A percentile compares a stretch with the other conserved stretches of the same genome.
phyloP scores from a whole-genome alignment of 768 basidiomycete genomes.

The Tylopilus cervinicoccineus region DNA sequence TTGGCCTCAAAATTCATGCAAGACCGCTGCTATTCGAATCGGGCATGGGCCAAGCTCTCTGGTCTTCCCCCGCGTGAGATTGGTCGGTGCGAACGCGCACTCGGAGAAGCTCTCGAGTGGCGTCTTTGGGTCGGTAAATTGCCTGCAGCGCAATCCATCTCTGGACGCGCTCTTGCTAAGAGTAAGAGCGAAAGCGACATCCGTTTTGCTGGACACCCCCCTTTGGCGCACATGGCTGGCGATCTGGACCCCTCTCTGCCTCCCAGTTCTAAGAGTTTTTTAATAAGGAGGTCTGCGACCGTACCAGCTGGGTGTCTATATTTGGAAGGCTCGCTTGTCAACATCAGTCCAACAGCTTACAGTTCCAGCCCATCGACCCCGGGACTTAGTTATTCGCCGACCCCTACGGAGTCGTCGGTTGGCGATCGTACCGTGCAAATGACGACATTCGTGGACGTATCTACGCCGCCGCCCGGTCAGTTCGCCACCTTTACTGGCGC shows the following conservation, averaged over 20 bases:
- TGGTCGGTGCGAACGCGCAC: conserved; percentile 81
- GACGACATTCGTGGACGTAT: conserved; percentile 46
- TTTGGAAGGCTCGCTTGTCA: conserved; percentile 10
- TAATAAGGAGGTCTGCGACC: conserved; percentile 41
- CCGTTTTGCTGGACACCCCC: conserved; percentile 11
- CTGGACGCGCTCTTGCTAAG: conserved; percentile 41
- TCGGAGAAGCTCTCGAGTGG: conserved; percentile 85
- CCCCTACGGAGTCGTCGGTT: conserved; percentile 54
- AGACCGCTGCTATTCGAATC: conserved; percentile 90
- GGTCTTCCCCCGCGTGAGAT: conserved; percentile 85
- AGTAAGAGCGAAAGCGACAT: conserved; percentile 48
- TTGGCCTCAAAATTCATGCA: conserved; percentile 91
- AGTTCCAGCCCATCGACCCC: conserved; percentile 49
- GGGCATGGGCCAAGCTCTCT: conserved; percentile 93
- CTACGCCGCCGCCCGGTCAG: conserved; percentile 33
- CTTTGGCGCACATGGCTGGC: neutral
- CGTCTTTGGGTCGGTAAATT: conserved; percentile 89
- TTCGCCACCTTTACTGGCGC: conserved; percentile 32
- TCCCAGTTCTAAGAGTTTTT: conserved; percentile 12
- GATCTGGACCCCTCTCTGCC: conserved; percentile 6
- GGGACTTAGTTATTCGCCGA: conserved; percentile 54
- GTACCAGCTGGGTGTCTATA: conserved; percentile 36
- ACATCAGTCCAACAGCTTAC: conserved; percentile 25
- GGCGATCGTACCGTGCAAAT: conserved; percentile 57
- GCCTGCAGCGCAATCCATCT: conserved; percentile 32